These are phyloP conservation scores for Nigrospora sphaerica DNA, from an alignment of 2,329 filamentous ascomycete genomes.

Conservation along the genomic window DNA sequence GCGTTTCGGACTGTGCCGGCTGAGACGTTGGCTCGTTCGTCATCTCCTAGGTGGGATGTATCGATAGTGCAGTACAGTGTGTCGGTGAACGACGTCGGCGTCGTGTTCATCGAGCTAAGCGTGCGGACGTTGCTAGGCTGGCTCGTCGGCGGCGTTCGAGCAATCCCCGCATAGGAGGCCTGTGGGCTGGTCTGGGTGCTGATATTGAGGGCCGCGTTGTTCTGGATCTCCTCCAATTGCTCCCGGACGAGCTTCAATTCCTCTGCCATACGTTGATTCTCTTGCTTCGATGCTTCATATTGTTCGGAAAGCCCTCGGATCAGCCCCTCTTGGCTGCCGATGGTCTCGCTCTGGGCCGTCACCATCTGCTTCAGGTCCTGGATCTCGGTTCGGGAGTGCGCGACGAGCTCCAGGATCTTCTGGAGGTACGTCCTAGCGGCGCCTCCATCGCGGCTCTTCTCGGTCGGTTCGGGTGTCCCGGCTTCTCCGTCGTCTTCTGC, in stretches of 20 bases:
- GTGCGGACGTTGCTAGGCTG: background rate
- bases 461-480: background rate
- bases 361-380: background rate
- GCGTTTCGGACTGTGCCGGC: too few species aligned
- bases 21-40: too few species aligned
- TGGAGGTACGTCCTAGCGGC: background rate
- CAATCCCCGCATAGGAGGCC: too few species aligned
- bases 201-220: too few species aligned
- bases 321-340: too few species aligned
- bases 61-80: background rate
- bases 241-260: too few species aligned
- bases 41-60: background rate
- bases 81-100: background rate
- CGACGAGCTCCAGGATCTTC: background rate
- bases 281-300: background rate
- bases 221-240: too few species aligned
- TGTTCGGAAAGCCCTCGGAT: background rate
- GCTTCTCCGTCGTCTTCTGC: background rate
- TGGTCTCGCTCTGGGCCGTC: background rate
- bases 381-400: too few species aligned
- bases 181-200: too few species aligned
- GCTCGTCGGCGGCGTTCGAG: background rate
- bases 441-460: background rate
- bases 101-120: background rate
- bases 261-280: too few species aligned